phyloP scores from a whole-genome alignment of 2,329 filamentous ascomycete species.

The Verticillium zaregamsianum region DNA sequence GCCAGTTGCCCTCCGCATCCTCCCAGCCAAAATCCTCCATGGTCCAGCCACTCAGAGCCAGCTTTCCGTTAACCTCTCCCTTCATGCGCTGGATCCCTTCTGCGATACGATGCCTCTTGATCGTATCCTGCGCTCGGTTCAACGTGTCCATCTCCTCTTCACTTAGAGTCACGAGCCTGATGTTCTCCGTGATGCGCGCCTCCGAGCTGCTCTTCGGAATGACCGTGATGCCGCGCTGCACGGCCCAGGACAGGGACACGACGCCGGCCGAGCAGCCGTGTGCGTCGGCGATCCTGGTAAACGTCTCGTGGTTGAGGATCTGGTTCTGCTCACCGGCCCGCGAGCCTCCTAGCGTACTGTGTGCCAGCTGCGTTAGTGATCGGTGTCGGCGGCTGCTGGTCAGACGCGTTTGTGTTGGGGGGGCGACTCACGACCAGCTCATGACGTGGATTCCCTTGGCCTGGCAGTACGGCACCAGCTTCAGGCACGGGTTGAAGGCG shows the following conservation, averaged over 20 bases:
- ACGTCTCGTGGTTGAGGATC: slow-evolving; percentile 17
- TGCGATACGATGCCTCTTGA: slow-evolving; percentile 15
- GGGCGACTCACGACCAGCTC: slow-evolving; percentile 18
- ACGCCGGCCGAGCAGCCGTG: slow-evolving; percentile 19
- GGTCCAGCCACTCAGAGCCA: slow-evolving; percentile 17
- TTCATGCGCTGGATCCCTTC: slow-evolving; percentile 12
- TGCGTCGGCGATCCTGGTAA: slow-evolving; percentile 17
- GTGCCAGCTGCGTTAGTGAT: background rate
- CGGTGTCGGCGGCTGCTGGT: too few species aligned
- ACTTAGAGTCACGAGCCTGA: slow-evolving; percentile 17
- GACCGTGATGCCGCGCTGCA: slow-evolving; percentile 19
- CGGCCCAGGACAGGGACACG: slow-evolving; percentile 20
- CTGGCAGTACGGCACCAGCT: slow-evolving; percentile 24
- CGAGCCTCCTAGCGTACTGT: slow-evolving; percentile 9
- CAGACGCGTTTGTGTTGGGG: background rate
- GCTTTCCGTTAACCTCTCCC: slow-evolving; percentile 16
- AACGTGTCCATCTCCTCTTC: slow-evolving; percentile 20
- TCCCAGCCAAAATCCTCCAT: slow-evolving; percentile 21
- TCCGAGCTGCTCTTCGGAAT: slow-evolving; percentile 19
- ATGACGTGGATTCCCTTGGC: slow-evolving; percentile 25
- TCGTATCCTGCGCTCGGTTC: slow-evolving; percentile 19
- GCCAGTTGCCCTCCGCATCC: slow-evolving; percentile 21
- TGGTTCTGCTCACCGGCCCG: slow-evolving; percentile 4
- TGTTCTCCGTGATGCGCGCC: slow-evolving; percentile 18
- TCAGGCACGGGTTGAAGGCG: slow-evolving; percentile 24